A percentile compares a stretch with the other conserved stretches of the same genome.
phyloP scores from a whole-genome alignment of 352 stramenopile species.

The Globisporangium megalacanthum region DNA sequence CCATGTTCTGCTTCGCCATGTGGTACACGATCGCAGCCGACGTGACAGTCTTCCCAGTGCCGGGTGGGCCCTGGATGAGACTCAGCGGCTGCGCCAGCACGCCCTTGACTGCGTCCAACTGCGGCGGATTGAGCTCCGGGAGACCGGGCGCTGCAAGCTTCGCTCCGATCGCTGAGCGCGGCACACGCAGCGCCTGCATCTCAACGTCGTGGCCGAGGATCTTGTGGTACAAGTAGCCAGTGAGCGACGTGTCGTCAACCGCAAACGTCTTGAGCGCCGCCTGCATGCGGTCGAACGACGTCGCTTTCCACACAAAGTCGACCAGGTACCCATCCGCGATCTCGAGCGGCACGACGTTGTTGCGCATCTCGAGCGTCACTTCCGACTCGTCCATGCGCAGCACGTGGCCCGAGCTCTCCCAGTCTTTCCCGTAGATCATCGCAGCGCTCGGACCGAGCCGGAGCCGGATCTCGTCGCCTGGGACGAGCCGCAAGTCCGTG shows the following conservation, averaged over 20 bases:
- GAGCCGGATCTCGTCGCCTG: slow-evolving; percentile 96
- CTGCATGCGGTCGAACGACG: slow-evolving; percentile 99
- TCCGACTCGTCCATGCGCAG: slow-evolving; percentile 78
- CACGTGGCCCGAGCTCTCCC: slow-evolving; percentile 95
- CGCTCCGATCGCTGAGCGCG: slow-evolving; percentile 45
- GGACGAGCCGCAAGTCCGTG: slow-evolving; percentile 88
- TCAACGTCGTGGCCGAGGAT: slow-evolving; percentile 97
- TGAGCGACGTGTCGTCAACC: slow-evolving; percentile 97
- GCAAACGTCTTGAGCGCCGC: slow-evolving; percentile 98
- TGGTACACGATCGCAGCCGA: slow-evolving; percentile 99
- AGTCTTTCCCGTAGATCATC: slow-evolving; percentile 84
- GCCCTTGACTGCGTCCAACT: slow-evolving; percentile 93
- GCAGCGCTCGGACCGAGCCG: slow-evolving; percentile 81
- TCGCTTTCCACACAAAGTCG: slow-evolving; percentile 99
- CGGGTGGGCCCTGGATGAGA: slow-evolving; percentile 97
- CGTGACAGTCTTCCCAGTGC: slow-evolving; percentile 97
- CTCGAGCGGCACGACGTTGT: slow-evolving; percentile 79
- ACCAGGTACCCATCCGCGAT: slow-evolving; percentile 96
- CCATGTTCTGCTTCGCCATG: slow-evolving; percentile 97
- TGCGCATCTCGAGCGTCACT: slow-evolving; percentile 84
- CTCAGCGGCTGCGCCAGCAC: slow-evolving; percentile 96
- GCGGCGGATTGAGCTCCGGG: slow-evolving; percentile 96
- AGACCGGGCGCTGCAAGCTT: slow-evolving; percentile 92
- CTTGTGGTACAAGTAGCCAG: slow-evolving; percentile 99
- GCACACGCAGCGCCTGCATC: slow-evolving; percentile 87